Base-by-base conservation (phyloP, 2,329 filamentous ascomycete species). In the Diaporthe sp. region DNA sequence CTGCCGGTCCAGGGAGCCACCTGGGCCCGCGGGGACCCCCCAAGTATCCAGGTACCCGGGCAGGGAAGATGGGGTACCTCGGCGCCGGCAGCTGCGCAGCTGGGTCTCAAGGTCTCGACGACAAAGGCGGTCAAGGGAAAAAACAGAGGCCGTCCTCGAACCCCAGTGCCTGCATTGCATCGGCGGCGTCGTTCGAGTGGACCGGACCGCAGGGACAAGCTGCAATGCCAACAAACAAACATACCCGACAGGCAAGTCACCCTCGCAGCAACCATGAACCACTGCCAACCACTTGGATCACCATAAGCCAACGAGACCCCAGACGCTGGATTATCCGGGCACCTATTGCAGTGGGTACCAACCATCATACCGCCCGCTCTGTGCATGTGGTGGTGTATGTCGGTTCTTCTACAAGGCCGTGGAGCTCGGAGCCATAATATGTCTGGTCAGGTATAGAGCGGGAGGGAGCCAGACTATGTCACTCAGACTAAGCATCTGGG, bases 201-300 rank as follows among this genome's bases (percentile, higher is more conserved):
- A 64, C 57, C 70, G 57, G 57, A 68, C 64, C 64, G 45, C 47
- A 50, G 33, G 64, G 30, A 33, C 57, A 61, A 72, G 70, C 70
- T 72, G 70, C 70, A 72, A 72, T 72, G 70, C 70, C 70, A 72
- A 72, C 70, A 55, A 64, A 54, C 57, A 72, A 72, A 60, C 60
- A 45, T 64, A 17, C 15, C 40, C 60, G 25, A 45, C 64, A 33
- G 40, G 5, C 60, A 35, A 50, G 61, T 35, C 50, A 50, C 61
- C 61, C 22, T 50, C 33, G n/a, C 69, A 71, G 40, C 69, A 71
- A 40, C 57, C 55, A 33, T 61, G 69, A 50, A 57, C 55, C 57
- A 52, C 45, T 52, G 61, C 61, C 61, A 38, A 38, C 61, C 45
- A 67, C 61, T 67, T 17, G 28, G 47, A 38, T n/a, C n/a, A n/a